Conservation (phyloP, 164 flowering plant genomes). For the Umbilicus rupestris region DNA sequence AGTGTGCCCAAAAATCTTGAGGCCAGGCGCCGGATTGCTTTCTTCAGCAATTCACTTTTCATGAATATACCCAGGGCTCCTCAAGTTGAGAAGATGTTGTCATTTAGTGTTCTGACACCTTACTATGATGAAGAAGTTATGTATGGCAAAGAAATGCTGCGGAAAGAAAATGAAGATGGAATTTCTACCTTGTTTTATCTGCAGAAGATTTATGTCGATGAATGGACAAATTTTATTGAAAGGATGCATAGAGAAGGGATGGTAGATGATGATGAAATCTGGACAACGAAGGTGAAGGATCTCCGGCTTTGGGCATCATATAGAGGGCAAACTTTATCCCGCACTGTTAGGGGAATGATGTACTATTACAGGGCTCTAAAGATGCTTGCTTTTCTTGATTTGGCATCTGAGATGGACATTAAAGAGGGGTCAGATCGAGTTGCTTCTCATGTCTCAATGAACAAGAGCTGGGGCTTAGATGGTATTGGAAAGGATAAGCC, state of each 20-base stretch:
- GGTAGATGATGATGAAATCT: conserved; percentile 56
- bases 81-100: conserved; percentile 79
- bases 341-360: conserved; percentile 99
- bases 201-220: conserved; percentile 84
- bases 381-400: conserved; percentile 83
- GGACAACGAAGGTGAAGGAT: conserved; percentile 49
- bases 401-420: conserved; percentile 85
- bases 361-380: conserved; percentile 82
- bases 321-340: conserved; percentile 90
- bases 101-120: conserved; percentile 90
- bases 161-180: conserved; percentile 84
- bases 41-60: conserved; percentile 87
- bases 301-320: conserved; percentile 92
- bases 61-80: conserved; percentile 98
- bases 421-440: conserved; percentile 47
- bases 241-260: conserved; percentile 72
- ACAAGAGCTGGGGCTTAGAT: conserved; percentile 19
- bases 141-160: conserved; percentile 43
- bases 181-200: conserved; percentile 77
- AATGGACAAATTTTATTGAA: conserved; percentile 81
- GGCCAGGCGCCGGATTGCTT: conserved; percentile 80
- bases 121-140: conserved; percentile 85
- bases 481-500: conserved; percentile 20
- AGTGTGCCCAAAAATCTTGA: conserved; percentile 69
- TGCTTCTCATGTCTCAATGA: conserved; percentile 36